These are phyloP conservation scores for Zygoascus hellenicus DNA, from an alignment of 1,139 yeast genomes.

Conservation along the genomic window DNA sequence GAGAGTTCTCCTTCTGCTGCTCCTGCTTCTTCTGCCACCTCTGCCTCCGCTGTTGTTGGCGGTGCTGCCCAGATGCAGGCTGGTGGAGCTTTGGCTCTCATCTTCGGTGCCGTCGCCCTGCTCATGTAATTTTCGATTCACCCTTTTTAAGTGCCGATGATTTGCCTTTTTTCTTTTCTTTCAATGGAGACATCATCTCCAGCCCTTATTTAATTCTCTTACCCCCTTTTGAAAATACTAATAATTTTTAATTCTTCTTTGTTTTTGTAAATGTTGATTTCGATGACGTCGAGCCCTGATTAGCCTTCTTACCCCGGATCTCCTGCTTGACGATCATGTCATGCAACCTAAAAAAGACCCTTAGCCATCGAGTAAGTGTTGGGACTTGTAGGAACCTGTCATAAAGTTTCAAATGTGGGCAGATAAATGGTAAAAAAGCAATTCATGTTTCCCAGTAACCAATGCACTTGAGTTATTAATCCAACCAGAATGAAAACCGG, in stretches of 20 bases:
- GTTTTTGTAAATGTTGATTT: too few relatives aligned
- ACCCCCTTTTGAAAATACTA: neutral
- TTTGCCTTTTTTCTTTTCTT: neutral
- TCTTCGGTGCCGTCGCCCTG: conserved; percentile 15
- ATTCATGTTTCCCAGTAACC: too few relatives aligned
- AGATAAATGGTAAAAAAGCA: too few relatives aligned
- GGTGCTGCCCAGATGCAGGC: conserved; percentile 13
- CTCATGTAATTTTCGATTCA: conserved; percentile 12
- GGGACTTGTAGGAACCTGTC: too few relatives aligned
- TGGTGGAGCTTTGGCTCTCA: conserved; percentile 14
- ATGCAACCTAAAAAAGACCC: too few relatives aligned
- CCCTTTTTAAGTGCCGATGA: neutral
- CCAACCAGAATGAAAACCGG: too few relatives aligned
- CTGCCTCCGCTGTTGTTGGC: conserved; percentile 11
- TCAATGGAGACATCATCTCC: neutral
- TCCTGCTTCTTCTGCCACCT: conserved; percentile 10
- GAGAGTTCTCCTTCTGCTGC: conserved; percentile 5
- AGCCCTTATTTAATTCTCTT: neutral
- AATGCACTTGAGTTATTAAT: too few relatives aligned
- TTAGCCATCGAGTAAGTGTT: too few relatives aligned
- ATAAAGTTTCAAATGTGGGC: too few relatives aligned
- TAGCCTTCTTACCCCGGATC: too few relatives aligned
- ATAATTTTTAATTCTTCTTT: neutral
- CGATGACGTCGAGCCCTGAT: too few relatives aligned
- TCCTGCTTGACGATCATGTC: too few relatives aligned